A percentile compares a stretch with the other conserved stretches of the same genome.
These are phyloP conservation scores for Peronospora farinosa DNA, from an alignment of 352 stramenopile genomes.

Conservation along the genomic window DNA sequence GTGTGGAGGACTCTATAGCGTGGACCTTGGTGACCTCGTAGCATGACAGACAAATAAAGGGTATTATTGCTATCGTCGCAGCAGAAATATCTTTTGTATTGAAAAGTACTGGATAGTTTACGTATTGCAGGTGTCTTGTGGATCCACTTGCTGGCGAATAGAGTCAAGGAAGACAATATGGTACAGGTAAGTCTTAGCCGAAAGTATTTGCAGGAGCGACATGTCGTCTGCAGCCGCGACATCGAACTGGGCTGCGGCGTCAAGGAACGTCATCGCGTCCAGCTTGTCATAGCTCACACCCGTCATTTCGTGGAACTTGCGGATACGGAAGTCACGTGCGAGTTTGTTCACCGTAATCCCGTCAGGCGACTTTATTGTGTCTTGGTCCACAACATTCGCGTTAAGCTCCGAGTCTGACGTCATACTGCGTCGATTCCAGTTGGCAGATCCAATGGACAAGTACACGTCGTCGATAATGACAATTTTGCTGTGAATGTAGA, in stretches of 20 bases:
- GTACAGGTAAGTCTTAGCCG: slow-evolving; percentile 3
- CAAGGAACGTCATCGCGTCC: slow-evolving; percentile 16
- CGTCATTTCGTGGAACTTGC: slow-evolving; percentile 37
- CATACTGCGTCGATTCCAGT: slow-evolving; percentile 45
- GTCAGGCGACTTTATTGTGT: slow-evolving; percentile 22
- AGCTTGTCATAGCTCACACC: slow-evolving; percentile 9
- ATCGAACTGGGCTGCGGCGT: slow-evolving; percentile 18
- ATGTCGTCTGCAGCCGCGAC: slow-evolving; percentile 20
- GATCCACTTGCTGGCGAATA: slow-evolving; percentile 6
- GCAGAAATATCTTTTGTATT: not conserved
- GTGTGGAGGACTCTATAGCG: not conserved
- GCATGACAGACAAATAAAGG: not conserved
- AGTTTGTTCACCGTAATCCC: slow-evolving; percentile 22
- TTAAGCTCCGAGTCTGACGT: slow-evolving; percentile 53
- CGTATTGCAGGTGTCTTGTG: slow-evolving; percentile 1
- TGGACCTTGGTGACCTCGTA: too few relatives aligned
- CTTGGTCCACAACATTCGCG: slow-evolving; percentile 40
- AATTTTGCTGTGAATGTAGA: slow-evolving; percentile 56
- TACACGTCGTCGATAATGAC: slow-evolving; percentile 57
- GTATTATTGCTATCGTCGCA: not conserved
- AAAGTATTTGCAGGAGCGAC: slow-evolving; percentile 1
- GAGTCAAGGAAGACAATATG: slow-evolving; percentile 2
- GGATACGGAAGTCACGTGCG: slow-evolving; percentile 26
- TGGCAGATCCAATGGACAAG: slow-evolving; percentile 41
- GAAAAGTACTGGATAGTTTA: not conserved